A percentile compares a stretch with the other conserved stretches of the same genome.
Conservation (phyloP, 2,329 filamentous ascomycete species). For the Eurotiales sp. region DNA sequence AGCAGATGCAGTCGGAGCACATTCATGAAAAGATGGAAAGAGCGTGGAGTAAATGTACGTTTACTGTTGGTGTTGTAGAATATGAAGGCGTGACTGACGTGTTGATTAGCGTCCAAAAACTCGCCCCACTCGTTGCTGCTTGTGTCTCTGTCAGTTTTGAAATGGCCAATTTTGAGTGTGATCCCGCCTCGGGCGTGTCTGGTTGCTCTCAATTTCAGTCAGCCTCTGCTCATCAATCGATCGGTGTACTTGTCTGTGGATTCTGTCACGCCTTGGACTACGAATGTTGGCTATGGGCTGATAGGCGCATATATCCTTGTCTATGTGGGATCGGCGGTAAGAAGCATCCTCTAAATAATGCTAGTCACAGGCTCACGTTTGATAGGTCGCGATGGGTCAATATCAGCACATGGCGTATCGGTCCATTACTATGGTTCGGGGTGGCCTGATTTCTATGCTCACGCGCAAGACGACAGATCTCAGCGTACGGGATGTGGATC, state of each 20-base stretch:
- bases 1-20: constrained; percentile 40
- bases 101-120: constrained; percentile 26
- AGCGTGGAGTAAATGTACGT: constrained; percentile 39
- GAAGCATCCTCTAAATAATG: constrained; percentile 10
- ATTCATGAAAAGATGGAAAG: constrained; percentile 36
- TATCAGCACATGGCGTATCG: constrained; percentile 44
- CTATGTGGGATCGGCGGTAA: constrained; percentile 40
- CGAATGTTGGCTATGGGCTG: constrained; percentile 40
- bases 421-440: constrained; percentile 41
- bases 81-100: constrained; percentile 14
- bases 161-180: constrained; percentile 31
- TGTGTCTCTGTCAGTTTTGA: constrained; percentile 28
- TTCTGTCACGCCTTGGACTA: constrained; percentile 24
- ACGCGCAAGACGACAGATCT: constrained; percentile 43
- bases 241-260: constrained; percentile 32
- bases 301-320: constrained; percentile 43
- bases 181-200: constrained; percentile 31
- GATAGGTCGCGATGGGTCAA: constrained; percentile 36
- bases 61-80: background rate
- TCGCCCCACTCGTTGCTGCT: constrained; percentile 27
- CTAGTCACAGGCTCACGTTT: background rate
- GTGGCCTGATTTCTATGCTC: constrained; percentile 47
- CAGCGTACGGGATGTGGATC: constrained; percentile 31
- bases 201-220: constrained; percentile 34
- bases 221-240: constrained; percentile 36